Evolutionary conservation across 768 basidiomycete species (phyloP), one percentile per base, ranked within the genome.

Genomic region (Russula dissimulans): DNA sequence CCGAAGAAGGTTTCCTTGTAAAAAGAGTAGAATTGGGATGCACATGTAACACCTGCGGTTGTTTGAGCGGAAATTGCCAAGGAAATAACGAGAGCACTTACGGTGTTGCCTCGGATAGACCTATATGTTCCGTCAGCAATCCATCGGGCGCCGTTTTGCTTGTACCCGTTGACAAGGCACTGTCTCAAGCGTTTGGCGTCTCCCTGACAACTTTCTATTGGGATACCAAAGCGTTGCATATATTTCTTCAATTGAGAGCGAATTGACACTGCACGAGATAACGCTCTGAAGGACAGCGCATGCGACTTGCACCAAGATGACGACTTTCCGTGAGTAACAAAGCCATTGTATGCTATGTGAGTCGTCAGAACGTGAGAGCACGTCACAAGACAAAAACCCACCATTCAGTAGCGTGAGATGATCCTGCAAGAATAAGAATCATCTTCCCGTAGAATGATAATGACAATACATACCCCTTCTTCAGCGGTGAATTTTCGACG

Each of bases 401-500:
- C 95, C 95, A 71, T 98, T 99, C 34, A 99, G 71, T 4, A 97
- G 75, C 4, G 97, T 97, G 22, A 98, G 76, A 70, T 99, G 97
- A 69, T 99, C 97, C 93, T 95, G 66, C 39, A 51, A 53, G 46
- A 26, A 54, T 50, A 36, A 57, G 39, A 34, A n/a, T 10, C 38
- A 45, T 26, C 51, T 46, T 52, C 11, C n/a, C 32, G 18, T 17
- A 50, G 18, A 45, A 32, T 6, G 7, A 43, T 14, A 34, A 8
- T 18, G 18, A 56, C n/a, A 44, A 29, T 8, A 75, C 81, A 68
- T 61, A 93, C 93, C 68, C 97, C 97, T 81, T 99, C 97, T 72
- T 98, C 95, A 0, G 95, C 93, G 0, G 93, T 98, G 67, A 98
- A 98, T 70, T 98, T 98, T 59, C 97, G 76, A 53, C 93, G 79